Conservation (phyloP, 129 eudicot species). For the Apium graveolens region DNA sequence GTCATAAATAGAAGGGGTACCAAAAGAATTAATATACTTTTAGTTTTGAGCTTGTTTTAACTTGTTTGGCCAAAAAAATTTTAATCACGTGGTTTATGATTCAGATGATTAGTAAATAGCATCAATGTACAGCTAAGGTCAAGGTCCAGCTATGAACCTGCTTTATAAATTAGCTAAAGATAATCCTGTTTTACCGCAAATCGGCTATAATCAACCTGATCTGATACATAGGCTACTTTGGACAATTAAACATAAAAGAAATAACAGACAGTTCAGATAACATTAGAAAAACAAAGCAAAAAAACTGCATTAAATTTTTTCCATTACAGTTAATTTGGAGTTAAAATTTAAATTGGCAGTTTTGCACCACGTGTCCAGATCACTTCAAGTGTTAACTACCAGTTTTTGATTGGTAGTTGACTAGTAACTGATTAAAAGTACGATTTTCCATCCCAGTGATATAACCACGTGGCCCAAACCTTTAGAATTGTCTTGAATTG, state of each 20-base stretch:
- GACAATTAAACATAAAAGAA: not conserved
- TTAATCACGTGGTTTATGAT: not conserved
- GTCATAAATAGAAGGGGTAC: not conserved
- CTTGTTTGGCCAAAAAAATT: not conserved
- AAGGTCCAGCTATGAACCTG: not conserved
- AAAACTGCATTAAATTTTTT: not conserved
- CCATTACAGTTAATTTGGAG: not conserved
- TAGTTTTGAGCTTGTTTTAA: not conserved
- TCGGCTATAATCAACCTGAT: slow-evolving; percentile 1
- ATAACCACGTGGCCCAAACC: not conserved
- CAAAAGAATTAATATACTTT: not conserved
- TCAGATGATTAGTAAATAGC: not conserved
- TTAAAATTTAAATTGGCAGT: not conserved
- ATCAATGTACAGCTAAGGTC: not conserved
- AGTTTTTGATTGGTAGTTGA: not conserved
- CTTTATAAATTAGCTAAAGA: not conserved
- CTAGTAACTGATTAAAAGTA: not conserved
- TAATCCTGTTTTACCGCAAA: not conserved
- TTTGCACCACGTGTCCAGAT: not conserved
- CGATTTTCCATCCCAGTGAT: not conserved
- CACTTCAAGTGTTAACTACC: not conserved
- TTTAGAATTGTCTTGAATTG: not conserved
- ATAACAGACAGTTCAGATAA: not conserved
- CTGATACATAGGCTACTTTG: not conserved
- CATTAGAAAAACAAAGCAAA: not conserved